Evolutionary conservation across 2,329 filamentous ascomycete species (phyloP), one percentile per base, ranked within the genome.

Genomic region (Rhynchosporium secalis): DNA sequence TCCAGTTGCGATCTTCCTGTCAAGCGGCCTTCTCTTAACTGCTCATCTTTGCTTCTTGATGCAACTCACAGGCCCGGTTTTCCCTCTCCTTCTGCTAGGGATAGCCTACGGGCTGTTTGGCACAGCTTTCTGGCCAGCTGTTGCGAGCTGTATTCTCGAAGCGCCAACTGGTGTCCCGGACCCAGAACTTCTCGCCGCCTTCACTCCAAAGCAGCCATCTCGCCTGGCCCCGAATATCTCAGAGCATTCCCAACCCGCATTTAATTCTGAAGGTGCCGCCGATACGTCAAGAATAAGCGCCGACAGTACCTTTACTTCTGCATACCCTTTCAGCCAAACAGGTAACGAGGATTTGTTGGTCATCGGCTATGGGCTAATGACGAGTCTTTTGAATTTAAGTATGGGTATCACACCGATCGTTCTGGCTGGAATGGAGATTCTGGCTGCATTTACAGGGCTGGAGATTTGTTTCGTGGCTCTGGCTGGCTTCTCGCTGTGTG

Each of bases 301-400:
- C 8, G 41, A 41, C 28, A 29, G 13, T 12, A 10, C 29, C 9
- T 15, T 9, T 13, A 45, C 6, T 7, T 2, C 12, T 8, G 28
- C 33, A 7, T 10, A 33, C 28, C 15, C n/a, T 8, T 36, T 7
- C 8, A 29, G 4, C 10, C 3, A n/a, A 40, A n/a, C 8, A n/a
- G 33, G 12, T 20, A 58, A 58, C 20, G 56, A 58, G 28, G 56
- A 47, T 31, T 41, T 51, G 8, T 10, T 51, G 43, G 46, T 59
- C 8, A 51, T 51, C 69, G 60, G 60, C 15, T 58, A 57, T 38
- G 54, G 60, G 4, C 52, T 62, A 8, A 48, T 43, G 36, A 57
- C 46, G 6, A 57, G 52, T 26, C 26, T 52, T 5, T 15, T 52
- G 36, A 58, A 58, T 12, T 5, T 57, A 1, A 62, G 60, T 33